These are phyloP conservation scores for Ogataea trehalophila DNA, from an alignment of 805 yeast species.

Conservation along the genomic window DNA sequence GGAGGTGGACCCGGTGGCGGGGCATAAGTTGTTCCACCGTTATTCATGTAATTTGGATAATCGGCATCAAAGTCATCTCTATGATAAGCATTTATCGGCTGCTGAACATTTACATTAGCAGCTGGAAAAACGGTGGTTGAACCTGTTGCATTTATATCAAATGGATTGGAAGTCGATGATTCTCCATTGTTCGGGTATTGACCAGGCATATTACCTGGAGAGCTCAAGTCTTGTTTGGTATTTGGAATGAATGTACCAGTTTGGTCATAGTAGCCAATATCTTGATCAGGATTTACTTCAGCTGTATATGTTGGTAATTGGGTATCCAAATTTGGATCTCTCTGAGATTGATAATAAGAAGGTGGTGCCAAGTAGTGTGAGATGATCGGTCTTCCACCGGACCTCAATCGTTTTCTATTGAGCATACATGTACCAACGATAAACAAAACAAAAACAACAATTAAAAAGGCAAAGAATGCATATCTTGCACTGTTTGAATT, in stretches of 20 bases:
- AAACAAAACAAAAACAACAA: constrained; percentile 42
- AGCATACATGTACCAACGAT: constrained; percentile 47
- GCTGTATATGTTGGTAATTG: constrained; percentile 69
- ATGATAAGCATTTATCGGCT: constrained; percentile 4
- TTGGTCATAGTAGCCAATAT: constrained; percentile 72
- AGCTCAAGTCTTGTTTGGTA: not conserved
- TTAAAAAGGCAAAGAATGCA: constrained; percentile 61
- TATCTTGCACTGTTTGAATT: constrained; percentile 40
- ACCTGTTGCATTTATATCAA: constrained; percentile 11
- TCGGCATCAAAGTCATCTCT: constrained; percentile 11
- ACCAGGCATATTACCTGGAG: not conserved
- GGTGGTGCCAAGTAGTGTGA: constrained; percentile 59
- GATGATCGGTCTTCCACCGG: constrained; percentile 60
- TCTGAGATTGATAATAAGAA: constrained; percentile 61
- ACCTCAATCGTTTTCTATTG: constrained; percentile 46
- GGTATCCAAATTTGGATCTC: constrained; percentile 37
- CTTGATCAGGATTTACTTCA: constrained; percentile 57
- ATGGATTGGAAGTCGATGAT: constrained; percentile 5
- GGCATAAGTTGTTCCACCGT: not conserved
- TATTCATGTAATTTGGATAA: constrained; percentile 6
- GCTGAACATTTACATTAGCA: not conserved
- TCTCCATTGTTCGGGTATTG: not conserved
- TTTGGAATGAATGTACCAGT: constrained; percentile 45
- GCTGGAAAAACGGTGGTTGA: not conserved
- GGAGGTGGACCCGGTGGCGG: constrained; percentile 1